These are phyloP conservation scores for Suhomyces wounanorum DNA, from an alignment of 1,139 yeast species.

Conservation along the genomic window DNA sequence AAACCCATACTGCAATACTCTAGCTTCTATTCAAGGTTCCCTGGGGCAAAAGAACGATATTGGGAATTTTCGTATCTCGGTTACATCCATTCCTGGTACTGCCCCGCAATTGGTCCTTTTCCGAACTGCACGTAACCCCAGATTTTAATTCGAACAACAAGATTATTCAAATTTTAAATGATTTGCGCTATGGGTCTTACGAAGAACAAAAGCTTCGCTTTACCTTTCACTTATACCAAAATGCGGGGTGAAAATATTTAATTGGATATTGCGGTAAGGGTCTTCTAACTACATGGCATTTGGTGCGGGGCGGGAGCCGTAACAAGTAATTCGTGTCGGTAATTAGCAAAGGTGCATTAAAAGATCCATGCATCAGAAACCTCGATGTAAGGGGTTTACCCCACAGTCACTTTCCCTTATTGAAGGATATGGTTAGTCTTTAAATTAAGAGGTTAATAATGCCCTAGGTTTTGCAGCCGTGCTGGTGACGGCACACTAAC, in stretches of 20 bases:
- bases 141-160: too few species aligned
- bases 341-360: background rate
- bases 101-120: too few species aligned
- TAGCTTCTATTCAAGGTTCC: too few species aligned
- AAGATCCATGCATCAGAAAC: background rate
- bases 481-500: background rate
- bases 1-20: too few species aligned
- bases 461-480: background rate
- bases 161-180: background rate
- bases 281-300: background rate
- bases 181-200: background rate
- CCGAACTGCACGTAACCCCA: too few species aligned
- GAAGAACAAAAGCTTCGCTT: background rate
- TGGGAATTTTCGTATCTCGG: too few species aligned
- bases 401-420: background rate
- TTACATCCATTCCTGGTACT: too few species aligned
- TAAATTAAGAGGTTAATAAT: background rate
- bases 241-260: background rate
- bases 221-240: background rate
- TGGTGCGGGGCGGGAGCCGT: background rate
- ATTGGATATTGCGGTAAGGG: background rate
- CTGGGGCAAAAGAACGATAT: too few species aligned
- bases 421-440: background rate
- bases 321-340: background rate
- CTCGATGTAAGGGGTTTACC: background rate